A percentile compares a stretch with the other conserved stretches of the same genome.
Evolutionary conservation across 768 basidiomycete species (phyloP).

Genomic region (Russula earlei): DNA sequence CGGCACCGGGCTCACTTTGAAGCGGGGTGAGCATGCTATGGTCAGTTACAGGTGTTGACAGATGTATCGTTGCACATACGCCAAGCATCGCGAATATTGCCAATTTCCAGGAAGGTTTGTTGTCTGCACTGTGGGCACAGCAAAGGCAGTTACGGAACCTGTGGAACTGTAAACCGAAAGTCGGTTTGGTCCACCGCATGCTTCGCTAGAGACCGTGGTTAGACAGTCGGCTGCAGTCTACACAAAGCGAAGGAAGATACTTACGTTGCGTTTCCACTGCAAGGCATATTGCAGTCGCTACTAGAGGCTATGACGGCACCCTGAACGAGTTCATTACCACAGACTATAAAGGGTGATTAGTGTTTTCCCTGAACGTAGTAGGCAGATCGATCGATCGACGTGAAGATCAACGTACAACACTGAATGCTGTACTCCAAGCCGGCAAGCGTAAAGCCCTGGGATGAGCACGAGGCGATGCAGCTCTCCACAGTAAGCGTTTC

Average conservation of each 20-base stretch:
- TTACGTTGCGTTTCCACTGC: conserved; percentile 58
- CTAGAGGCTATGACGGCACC: conserved; percentile 45
- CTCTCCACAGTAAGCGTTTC: conserved; percentile 43
- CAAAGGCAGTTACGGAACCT: conserved; percentile 40
- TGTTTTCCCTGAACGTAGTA: background rate
- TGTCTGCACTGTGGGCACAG: conserved; percentile 49
- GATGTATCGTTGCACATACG: conserved; percentile 32
- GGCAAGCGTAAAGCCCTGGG: conserved; percentile 52
- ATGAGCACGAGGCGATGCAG: conserved; percentile 52
- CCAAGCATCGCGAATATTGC: conserved; percentile 56
- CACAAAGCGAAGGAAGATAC: conserved; percentile 19
- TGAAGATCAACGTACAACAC: conserved; percentile 34
- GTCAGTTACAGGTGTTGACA: background rate
- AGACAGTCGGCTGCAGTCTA: background rate
- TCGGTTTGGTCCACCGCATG: conserved; percentile 67
- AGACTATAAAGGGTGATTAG: conserved; percentile 37
- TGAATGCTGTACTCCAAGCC: conserved; percentile 55
- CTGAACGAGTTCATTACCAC: conserved; percentile 54
- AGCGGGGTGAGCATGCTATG: background rate
- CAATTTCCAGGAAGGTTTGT: conserved; percentile 54
- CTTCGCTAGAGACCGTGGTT: conserved; percentile 36
- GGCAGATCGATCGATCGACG: background rate
- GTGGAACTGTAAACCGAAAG: conserved; percentile 58
- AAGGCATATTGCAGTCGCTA: conserved; percentile 61
- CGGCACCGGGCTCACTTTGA: conserved; percentile 38